phyloP scores from a whole-genome alignment of 192 early-diverging fungal genomes.

The Tieghemiomyces parasiticus region DNA sequence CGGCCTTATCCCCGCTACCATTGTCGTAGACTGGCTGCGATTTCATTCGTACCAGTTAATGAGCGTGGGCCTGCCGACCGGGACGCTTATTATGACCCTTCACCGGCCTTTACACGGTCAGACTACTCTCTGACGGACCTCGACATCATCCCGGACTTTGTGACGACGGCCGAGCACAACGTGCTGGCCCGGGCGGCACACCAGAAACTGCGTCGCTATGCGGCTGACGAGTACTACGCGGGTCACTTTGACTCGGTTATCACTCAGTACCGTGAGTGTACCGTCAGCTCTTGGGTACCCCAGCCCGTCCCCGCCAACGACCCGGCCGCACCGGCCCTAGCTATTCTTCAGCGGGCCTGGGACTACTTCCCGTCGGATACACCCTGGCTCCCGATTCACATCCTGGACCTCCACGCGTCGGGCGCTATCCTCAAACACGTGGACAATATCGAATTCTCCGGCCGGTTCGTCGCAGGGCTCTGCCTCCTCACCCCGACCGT shows the following conservation, averaged over 20 bases:
- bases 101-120: not conserved
- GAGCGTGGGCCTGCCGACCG: not conserved
- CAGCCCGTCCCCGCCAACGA: conserved; percentile 14
- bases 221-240: conserved; percentile 35
- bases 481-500: conserved; percentile 56
- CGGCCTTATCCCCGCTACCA: too few species aligned
- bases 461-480: conserved; percentile 55
- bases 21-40: too few species aligned
- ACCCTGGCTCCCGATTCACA: conserved; percentile 61
- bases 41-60: too few species aligned
- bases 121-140: conserved; percentile 15
- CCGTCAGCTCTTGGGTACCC: conserved; percentile 46
- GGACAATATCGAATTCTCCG: conserved; percentile 68
- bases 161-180: conserved; percentile 23
- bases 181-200: conserved; percentile 24
- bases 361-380: conserved; percentile 32
- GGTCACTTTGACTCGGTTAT: conserved; percentile 72
- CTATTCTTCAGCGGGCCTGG: conserved; percentile 40
- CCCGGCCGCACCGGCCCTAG: conserved; percentile 12
- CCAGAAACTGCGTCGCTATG: conserved; percentile 33
- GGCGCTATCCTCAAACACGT: conserved; percentile 71
- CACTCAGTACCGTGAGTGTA: conserved; percentile 50
- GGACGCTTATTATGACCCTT: conserved; percentile 6
- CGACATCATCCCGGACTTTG: conserved; percentile 23
- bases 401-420: conserved; percentile 54